A percentile compares a stretch with the other conserved stretches of the same genome.
Evolutionary conservation across 1,139 yeast genomes (phyloP).

Genomic region (Pneumocystis wakefieldiae): DNA sequence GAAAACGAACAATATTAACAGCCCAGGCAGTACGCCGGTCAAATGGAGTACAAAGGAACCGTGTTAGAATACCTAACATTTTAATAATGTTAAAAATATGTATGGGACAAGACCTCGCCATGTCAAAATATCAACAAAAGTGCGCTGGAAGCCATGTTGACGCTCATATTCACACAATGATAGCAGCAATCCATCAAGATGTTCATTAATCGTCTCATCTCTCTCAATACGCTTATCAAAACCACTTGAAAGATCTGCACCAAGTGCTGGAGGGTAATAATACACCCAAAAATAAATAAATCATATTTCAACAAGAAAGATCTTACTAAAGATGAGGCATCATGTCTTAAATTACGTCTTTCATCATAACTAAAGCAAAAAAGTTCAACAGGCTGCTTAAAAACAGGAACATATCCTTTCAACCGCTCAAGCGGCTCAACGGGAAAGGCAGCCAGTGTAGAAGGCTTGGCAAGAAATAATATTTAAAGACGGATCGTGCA

Average conservation of each 20-base stretch:
- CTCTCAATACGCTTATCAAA: slow-evolving; percentile 40
- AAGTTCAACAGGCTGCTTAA: slow-evolving; percentile 49
- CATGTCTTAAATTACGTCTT: slow-evolving; percentile 36
- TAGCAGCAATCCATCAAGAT: slow-evolving; percentile 42
- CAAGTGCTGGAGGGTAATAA: slow-evolving; percentile 8
- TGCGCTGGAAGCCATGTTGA: slow-evolving; percentile 19
- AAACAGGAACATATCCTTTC: slow-evolving; percentile 29
- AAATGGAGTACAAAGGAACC: slow-evolving; percentile 47
- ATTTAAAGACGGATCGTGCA: no score
- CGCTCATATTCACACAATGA: slow-evolving; percentile 44
- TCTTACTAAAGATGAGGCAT: slow-evolving; percentile 22
- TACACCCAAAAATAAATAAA: slow-evolving; percentile 22
- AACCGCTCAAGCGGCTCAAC: neutral
- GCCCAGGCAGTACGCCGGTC: slow-evolving; percentile 42
- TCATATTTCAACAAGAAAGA: slow-evolving; percentile 25
- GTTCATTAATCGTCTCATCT: slow-evolving; percentile 40
- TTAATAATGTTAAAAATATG: slow-evolving; percentile 39
- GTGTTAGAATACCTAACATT: slow-evolving; percentile 74
- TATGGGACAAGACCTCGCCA: slow-evolving; percentile 27
- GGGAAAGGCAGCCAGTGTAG: neutral
- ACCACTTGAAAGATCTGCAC: slow-evolving; percentile 47
- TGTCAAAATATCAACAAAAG: slow-evolving; percentile 26
- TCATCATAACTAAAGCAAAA: slow-evolving; percentile 41
- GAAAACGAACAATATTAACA: slow-evolving; percentile 48
- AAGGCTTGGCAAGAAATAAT: neutral